Evolutionary conservation across 352 stramenopile genomes (phyloP).

Genomic region (Globisporangium irregulare): DNA sequence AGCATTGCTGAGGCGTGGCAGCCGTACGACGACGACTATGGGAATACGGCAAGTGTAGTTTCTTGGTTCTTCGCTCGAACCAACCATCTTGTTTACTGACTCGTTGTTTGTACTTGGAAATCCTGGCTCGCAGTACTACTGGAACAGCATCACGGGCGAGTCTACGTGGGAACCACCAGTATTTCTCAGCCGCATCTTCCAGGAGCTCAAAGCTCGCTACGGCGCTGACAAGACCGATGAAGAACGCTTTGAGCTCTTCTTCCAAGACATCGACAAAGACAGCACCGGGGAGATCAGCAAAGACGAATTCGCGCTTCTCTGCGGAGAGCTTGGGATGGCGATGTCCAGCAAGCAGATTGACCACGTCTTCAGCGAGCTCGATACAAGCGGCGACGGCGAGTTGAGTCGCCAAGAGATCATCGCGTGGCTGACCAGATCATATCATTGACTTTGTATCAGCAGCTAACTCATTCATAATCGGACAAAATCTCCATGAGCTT

Average conservation of each 20-base stretch:
- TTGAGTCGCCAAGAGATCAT: slow-evolving; percentile 60
- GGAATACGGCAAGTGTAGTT: slow-evolving; percentile 46
- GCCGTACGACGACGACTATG: slow-evolving; percentile 51
- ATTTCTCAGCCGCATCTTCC: slow-evolving; percentile 51
- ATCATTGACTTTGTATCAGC: slow-evolving; percentile 18
- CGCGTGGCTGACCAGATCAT: slow-evolving; percentile 51
- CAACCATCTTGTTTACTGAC: neutral
- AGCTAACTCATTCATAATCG: slow-evolving; percentile 15
- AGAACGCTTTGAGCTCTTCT: slow-evolving; percentile 64
- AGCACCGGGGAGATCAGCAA: slow-evolving; percentile 56
- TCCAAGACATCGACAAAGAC: slow-evolving; percentile 60
- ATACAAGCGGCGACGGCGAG: slow-evolving; percentile 58
- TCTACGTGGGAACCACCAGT: slow-evolving; percentile 58
- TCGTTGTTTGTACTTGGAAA: neutral
- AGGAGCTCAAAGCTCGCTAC: slow-evolving; percentile 54
- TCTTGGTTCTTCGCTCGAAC: neutral
- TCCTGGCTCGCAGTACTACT: slow-evolving; percentile 48
- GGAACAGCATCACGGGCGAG: slow-evolving; percentile 61
- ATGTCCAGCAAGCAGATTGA: slow-evolving; percentile 55
- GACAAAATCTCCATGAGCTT: slow-evolving; percentile 45
- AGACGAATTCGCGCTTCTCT: slow-evolving; percentile 60
- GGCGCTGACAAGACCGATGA: slow-evolving; percentile 45
- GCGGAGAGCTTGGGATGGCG: slow-evolving; percentile 64
- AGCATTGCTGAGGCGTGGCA: slow-evolving; percentile 37
- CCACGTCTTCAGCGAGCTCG: slow-evolving; percentile 55